Percentiles rank a stretch among this genome's conserved stretches.
These are phyloP conservation scores for Castanospermum australe DNA, from an alignment of 306 rosid genomes.

Conservation along the genomic window DNA sequence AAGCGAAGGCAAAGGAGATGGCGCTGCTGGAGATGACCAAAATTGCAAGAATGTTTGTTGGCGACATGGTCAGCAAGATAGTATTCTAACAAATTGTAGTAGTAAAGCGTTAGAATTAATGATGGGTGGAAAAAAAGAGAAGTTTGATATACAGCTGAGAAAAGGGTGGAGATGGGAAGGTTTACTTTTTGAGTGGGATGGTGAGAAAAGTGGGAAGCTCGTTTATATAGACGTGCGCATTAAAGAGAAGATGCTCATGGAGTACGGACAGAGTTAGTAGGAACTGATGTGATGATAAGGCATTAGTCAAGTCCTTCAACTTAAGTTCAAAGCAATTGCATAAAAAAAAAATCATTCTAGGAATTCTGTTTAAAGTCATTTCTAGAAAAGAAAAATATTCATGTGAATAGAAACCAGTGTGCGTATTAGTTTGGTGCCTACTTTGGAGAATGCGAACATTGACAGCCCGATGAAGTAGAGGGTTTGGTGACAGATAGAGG, in stretches of 20 bases:
- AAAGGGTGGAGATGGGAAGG: neutral
- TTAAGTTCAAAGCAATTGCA: constrained; percentile 47
- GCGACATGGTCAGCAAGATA: constrained; percentile 31
- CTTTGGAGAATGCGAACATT: neutral
- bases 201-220: constrained; percentile 6
- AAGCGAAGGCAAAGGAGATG: constrained; percentile 27
- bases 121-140: neutral
- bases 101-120: neutral
- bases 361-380: neutral
- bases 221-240: too few species aligned
- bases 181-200: constrained; percentile 25
- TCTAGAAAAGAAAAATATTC: neutral
- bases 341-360: neutral
- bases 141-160: neutral
- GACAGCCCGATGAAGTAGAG: constrained; percentile 1
- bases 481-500: constrained; percentile 43
- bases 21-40: constrained; percentile 27
- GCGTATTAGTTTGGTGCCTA: constrained; percentile 20
- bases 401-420: neutral
- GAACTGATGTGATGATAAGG: constrained; percentile 34
- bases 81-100: neutral
- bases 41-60: constrained; percentile 19
- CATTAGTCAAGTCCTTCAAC: constrained; percentile 29
- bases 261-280: neutral
- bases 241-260: too few species aligned